Evolutionary conservation across 768 basidiomycete genomes (phyloP).

Genomic region (Tylopilus subfusipes): DNA sequence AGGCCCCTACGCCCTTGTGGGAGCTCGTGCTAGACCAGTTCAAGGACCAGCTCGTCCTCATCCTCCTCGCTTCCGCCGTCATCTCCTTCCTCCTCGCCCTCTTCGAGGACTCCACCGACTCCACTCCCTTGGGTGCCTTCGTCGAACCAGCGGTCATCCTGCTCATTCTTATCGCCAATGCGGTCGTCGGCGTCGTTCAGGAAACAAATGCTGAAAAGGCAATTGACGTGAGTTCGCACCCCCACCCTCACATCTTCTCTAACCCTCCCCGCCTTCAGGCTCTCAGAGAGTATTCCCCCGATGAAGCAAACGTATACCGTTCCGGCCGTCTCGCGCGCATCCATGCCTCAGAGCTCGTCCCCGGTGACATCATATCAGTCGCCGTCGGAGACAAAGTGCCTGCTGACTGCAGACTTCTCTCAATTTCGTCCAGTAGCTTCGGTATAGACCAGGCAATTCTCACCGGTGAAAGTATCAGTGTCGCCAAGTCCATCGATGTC

Average conservation of each 20-base stretch:
- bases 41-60: slow-evolving; percentile 97
- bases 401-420: slow-evolving; percentile 88
- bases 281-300: slow-evolving; percentile 94
- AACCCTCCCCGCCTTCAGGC: slow-evolving; percentile 51
- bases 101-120: slow-evolving; percentile 71
- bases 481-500: slow-evolving; percentile 69
- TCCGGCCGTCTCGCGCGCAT: slow-evolving; percentile 65
- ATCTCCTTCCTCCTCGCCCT: slow-evolving; percentile 91
- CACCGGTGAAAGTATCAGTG: slow-evolving; percentile 90
- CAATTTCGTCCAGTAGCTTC: slow-evolving; percentile 90
- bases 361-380: slow-evolving; percentile 88
- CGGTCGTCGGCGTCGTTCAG: slow-evolving; percentile 96
- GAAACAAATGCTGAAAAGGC: slow-evolving; percentile 95
- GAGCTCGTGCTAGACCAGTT: slow-evolving; percentile 97
- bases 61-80: slow-evolving; percentile 89
- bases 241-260: neutral
- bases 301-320: slow-evolving; percentile 89
- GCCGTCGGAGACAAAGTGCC: slow-evolving; percentile 95
- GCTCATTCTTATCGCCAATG: slow-evolving; percentile 93
- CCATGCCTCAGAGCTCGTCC: slow-evolving; percentile 87
- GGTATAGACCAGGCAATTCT: slow-evolving; percentile 95
- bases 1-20: slow-evolving; percentile 88
- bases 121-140: slow-evolving; percentile 75
- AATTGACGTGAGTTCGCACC: slow-evolving; percentile 74
- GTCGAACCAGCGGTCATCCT: slow-evolving; percentile 95